Conservation (phyloP, 371 early-diverging fungal genomes). For the Nematocida parisii region DNA sequence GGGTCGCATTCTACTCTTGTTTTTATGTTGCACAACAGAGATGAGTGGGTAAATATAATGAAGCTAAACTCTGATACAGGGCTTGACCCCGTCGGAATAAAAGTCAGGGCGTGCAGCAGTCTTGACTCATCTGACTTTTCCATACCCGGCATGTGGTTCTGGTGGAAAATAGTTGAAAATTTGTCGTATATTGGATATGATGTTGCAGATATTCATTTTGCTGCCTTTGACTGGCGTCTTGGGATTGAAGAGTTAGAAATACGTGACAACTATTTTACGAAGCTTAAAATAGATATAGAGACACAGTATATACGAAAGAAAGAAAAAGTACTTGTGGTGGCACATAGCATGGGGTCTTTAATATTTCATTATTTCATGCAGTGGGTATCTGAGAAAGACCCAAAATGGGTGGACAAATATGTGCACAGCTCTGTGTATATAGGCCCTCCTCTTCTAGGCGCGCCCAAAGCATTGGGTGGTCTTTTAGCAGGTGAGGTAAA, state of each 20-base stretch:
- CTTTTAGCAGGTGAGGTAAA: slow-evolving; percentile 75
- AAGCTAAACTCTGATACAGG: slow-evolving; percentile 78
- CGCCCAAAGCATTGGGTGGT: slow-evolving; percentile 78
- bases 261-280: slow-evolving; percentile 79
- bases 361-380: slow-evolving; percentile 80
- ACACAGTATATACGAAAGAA: slow-evolving; percentile 70
- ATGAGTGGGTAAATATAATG: slow-evolving; percentile 79
- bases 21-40: slow-evolving; percentile 77
- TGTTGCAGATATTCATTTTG: slow-evolving; percentile 72
- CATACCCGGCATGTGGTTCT: slow-evolving; percentile 86
- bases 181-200: slow-evolving; percentile 78
- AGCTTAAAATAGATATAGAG: slow-evolving; percentile 77
- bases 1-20: slow-evolving; percentile 77
- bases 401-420: slow-evolving; percentile 77
- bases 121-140: slow-evolving; percentile 86
- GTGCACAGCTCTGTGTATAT: slow-evolving; percentile 79
- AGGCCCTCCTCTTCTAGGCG: slow-evolving; percentile 81
- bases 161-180: slow-evolving; percentile 75
- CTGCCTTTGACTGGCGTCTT: slow-evolving; percentile 86
- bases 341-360: slow-evolving; percentile 74
- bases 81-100: slow-evolving; percentile 76
- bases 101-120: slow-evolving; percentile 81
- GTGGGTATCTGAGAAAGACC: slow-evolving; percentile 78
- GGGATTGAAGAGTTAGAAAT: slow-evolving; percentile 77
- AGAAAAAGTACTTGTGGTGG: slow-evolving; percentile 64